A percentile compares a stretch with the other conserved stretches of the same genome.
These are phyloP conservation scores for Apophysomyces trapeziformis DNA, from an alignment of 371 early-diverging fungal genomes.

Conservation along the genomic window DNA sequence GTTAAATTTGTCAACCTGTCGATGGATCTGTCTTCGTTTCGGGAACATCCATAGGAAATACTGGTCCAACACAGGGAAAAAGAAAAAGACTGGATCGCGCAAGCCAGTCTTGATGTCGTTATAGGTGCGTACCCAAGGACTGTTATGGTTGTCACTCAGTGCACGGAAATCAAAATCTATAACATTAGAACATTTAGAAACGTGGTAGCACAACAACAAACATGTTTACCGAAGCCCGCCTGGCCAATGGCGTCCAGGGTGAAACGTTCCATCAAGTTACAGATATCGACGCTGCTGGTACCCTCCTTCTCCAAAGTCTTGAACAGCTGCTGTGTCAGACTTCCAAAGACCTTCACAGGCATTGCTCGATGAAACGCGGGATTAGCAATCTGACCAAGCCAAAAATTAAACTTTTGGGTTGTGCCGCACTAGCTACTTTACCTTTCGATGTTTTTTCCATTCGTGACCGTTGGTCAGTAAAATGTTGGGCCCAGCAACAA, in stretches of 20 bases:
- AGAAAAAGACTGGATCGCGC: conserved; percentile 19
- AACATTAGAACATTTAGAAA: not conserved
- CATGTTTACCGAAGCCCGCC: conserved; percentile 36
- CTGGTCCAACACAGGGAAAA: conserved; percentile 27
- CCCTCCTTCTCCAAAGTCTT: conserved; percentile 20
- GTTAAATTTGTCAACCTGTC: conserved; percentile 11
- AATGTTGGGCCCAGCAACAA: conserved; percentile 29
- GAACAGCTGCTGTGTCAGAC: conserved; percentile 25
- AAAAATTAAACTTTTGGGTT: not conserved
- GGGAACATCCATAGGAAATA: conserved; percentile 29
- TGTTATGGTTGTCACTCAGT: conserved; percentile 15
- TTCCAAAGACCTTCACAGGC: conserved; percentile 40
- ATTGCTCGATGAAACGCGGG: conserved; percentile 49
- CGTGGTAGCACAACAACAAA: not conserved
- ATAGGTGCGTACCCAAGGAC: conserved; percentile 24
- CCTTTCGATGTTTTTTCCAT: conserved; percentile 37
- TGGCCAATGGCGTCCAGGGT: conserved; percentile 45
- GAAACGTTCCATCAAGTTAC: conserved; percentile 26
- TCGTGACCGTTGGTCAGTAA: conserved; percentile 23
- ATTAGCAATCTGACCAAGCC: conserved; percentile 28
- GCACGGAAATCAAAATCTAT: conserved; percentile 38
- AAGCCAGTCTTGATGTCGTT: conserved; percentile 13
- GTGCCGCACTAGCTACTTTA: not conserved
- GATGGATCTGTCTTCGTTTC: conserved; percentile 15
- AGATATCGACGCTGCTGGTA: conserved; percentile 15